phyloP scores from a whole-genome alignment of 495 filamentous ascomycete genomes.

The Oidiodendron maius region DNA sequence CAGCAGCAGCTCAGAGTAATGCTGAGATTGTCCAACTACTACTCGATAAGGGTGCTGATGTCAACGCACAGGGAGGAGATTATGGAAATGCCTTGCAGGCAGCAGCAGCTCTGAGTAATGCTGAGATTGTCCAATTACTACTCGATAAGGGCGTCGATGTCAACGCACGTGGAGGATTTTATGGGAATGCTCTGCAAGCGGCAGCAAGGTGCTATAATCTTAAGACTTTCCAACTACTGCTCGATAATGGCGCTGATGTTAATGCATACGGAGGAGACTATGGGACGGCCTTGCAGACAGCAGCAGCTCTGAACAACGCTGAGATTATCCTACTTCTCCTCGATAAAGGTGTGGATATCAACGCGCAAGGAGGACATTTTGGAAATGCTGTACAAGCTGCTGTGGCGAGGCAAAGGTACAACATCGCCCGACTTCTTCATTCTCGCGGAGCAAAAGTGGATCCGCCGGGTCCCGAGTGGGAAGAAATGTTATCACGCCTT shows the following conservation, averaged over 20 bases:
- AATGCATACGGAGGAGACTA: conserved; percentile 2
- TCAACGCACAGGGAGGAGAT: conserved; percentile 12
- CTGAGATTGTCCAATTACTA: conserved; percentile 11
- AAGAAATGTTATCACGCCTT: too few species aligned
- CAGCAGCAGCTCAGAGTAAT: conserved; percentile 10
- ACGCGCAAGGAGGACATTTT: conserved; percentile 11
- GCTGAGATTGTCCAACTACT: conserved; percentile 10
- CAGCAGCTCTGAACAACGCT: conserved; percentile 7
- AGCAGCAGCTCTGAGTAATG: conserved; percentile 13
- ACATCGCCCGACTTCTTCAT: conserved; percentile 23
- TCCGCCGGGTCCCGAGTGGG: too few species aligned
- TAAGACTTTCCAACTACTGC: conserved; percentile 12
- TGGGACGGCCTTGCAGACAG: conserved; percentile 9
- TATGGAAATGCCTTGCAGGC: conserved; percentile 13
- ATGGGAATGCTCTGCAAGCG: conserved; percentile 16
- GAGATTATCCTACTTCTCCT: conserved; percentile 15
- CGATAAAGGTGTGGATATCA: conserved; percentile 14
- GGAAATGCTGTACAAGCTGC: conserved; percentile 14
- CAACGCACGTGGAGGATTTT: not conserved
- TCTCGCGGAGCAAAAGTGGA: conserved; percentile 12
- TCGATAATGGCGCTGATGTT: conserved; percentile 20
- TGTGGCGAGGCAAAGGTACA: conserved; percentile 12
- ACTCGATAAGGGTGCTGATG: conserved; percentile 13
- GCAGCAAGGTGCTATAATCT: conserved; percentile 13
- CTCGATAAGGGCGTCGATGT: conserved; percentile 13